These are phyloP conservation scores for Chaetomium strumarium DNA, from an alignment of 2,329 filamentous ascomycete species.

Conservation along the genomic window DNA sequence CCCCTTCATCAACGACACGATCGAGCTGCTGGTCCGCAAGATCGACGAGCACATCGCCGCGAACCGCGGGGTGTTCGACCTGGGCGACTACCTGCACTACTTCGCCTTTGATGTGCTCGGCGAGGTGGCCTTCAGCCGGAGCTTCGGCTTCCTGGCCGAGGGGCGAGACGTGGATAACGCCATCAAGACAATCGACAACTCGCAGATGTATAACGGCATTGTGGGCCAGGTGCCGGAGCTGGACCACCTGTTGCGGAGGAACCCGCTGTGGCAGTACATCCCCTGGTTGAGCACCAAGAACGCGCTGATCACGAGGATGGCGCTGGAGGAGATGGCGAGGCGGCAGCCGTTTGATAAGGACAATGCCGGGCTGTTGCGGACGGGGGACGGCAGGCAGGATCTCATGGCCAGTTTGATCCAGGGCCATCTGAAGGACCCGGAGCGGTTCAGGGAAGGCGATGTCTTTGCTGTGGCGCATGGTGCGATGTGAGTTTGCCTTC, in stretches of 20 bases:
- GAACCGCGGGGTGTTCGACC: constrained; percentile 32
- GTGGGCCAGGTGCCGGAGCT: constrained; percentile 47
- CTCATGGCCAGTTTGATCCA: constrained; percentile 46
- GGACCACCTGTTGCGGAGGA: constrained; percentile 42
- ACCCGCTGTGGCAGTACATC: constrained; percentile 42
- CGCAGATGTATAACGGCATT: constrained; percentile 48
- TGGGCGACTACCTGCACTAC: constrained; percentile 42
- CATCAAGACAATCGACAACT: constrained; percentile 48
- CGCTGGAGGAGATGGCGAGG: constrained; percentile 43
- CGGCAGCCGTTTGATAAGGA: constrained; percentile 43
- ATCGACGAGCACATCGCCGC: constrained; percentile 36
- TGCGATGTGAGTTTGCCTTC: constrained; percentile 45
- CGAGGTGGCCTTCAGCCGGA: constrained; percentile 45
- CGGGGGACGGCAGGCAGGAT: constrained; percentile 42
- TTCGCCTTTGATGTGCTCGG: constrained; percentile 47
- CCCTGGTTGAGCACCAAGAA: constrained; percentile 43
- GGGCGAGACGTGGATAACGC: constrained; percentile 45
- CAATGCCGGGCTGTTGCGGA: constrained; percentile 35
- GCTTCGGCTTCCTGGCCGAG: constrained; percentile 47
- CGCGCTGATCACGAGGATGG: constrained; percentile 45
- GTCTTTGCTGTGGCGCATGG: constrained; percentile 53
- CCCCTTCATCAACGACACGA: constrained; percentile 47
- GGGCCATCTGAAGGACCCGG: constrained; percentile 45
- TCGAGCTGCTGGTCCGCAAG: constrained; percentile 39
- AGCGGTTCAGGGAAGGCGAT: constrained; percentile 44